Evolutionary conservation across 345 rosid species (phyloP).

Genomic region (Clarkia xantiana): DNA sequence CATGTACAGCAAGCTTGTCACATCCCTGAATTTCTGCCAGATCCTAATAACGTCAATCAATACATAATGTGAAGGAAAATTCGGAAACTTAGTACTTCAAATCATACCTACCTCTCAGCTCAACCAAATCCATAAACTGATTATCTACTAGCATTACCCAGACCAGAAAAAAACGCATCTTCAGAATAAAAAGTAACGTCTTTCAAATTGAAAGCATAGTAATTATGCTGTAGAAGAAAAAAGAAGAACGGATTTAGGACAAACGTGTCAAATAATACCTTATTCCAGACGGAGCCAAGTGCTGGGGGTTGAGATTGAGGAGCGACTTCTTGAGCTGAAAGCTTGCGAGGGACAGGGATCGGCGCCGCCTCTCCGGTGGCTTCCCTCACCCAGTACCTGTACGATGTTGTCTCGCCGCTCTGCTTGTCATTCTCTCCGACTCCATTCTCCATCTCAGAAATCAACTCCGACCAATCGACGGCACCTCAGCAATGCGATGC

Average conservation of each 20-base stretch:
- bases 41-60: too few relatives aligned
- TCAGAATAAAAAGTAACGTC: too few relatives aligned
- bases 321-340: conserved; percentile 26
- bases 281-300: conserved; percentile 85
- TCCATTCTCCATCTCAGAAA: conserved; percentile 22
- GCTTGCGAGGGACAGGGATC: conserved; percentile 55
- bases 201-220: too few relatives aligned
- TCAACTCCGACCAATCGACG: not conserved
- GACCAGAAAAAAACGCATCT: too few relatives aligned
- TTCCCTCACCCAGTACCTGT: conserved; percentile 86
- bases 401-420: conserved; percentile 34
- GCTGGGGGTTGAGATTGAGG: conserved; percentile 19
- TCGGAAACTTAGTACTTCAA: too few relatives aligned
- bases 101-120: too few relatives aligned
- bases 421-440: conserved; percentile 19
- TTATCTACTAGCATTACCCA: too few relatives aligned
- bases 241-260: not conserved
- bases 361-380: conserved; percentile 64
- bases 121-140: too few relatives aligned
- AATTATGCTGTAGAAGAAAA: not conserved
- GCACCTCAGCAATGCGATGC: too few relatives aligned
- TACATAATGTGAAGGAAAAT: too few relatives aligned
- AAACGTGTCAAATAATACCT: conserved; percentile 18
- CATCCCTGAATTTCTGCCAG: too few relatives aligned
- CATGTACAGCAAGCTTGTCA: too few relatives aligned